Conservation (phyloP, 805 yeast genomes). For the Suhomyces vadensis region DNA sequence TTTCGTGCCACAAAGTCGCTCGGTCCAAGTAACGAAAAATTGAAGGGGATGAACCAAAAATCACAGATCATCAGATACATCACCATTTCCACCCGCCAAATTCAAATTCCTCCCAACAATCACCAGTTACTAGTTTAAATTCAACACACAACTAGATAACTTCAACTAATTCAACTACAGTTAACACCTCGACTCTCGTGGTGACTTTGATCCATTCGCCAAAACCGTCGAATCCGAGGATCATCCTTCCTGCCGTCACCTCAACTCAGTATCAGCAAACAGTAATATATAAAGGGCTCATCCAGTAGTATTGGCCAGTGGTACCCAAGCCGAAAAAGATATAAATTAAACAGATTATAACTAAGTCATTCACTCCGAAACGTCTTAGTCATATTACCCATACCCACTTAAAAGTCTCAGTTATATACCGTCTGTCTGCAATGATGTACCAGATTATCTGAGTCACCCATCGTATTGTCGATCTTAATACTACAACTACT, state of each 20-base stretch:
- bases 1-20: conserved; percentile 1
- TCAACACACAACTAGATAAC: conserved; percentile 1
- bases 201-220: no score
- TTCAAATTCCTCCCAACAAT: neutral
- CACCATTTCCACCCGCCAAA: neutral
- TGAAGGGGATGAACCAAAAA: neutral
- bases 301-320: no score
- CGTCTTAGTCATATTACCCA: neutral
- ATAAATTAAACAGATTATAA: no score
- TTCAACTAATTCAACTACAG: neutral
- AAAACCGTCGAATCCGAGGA: no score
- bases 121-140: neutral
- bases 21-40: neutral
- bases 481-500: conserved; percentile 1
- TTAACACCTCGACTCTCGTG: no score
- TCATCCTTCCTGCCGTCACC: no score
- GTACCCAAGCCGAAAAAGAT: no score
- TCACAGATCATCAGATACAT: neutral
- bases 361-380: neutral
- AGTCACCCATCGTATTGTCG: neutral
- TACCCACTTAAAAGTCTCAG: neutral
- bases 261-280: no score
- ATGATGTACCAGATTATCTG: conserved; percentile 1
- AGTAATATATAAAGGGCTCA: no score
- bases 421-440: neutral